Evolutionary conservation across 352 stramenopile species (phyloP), one percentile per base, ranked within the genome.

Genomic region (Globisporangium okanoganense): DNA sequence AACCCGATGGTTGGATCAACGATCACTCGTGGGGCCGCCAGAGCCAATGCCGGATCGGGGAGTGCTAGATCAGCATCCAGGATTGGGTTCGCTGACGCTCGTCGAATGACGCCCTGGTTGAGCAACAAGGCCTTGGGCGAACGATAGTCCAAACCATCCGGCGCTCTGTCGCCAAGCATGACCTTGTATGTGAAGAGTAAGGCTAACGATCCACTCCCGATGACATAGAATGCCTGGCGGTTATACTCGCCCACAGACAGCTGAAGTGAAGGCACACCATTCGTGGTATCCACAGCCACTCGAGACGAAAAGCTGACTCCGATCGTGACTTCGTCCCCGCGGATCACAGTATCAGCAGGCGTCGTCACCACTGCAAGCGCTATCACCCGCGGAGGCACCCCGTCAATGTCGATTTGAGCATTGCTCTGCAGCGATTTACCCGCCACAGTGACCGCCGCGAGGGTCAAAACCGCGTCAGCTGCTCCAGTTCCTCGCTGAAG

Each of bases 171-270:
- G 3, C 79, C 85, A 22, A 92, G 65, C 35, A 56, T 72, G 18
- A 90, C 84, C 0, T 59, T 80, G 63, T 94, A 95, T 16, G 67
- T 65, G 53, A 95, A 95, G 14, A 75, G 35, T 5, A 94, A 56
- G 0, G 72, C 74, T 4, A 72, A 70, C 0, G 78, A 78, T n/a
- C 63, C 73, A 33, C 44, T 85, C 2, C 84, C 86, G 3, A 74
- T 84, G 1, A 65, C 64, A 54, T 93, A 93, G 5, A 76, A 56
- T 0, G 84, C 86, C 40, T 87, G 72, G 0, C 82, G 81, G 35
- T 92, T 76, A 52, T 86, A 80, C 31, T 82, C 62, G 0, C 85
- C 87, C 2, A 90, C 74, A 0, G 66, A 61, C 47, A 96, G 60
- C 5, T 73, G 69, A 3, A 96, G 56, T 0, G 75, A 85, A 12